These are phyloP conservation scores for Ophiocytium majus DNA, from an alignment of 352 stramenopile genomes.

Conservation along the genomic window DNA sequence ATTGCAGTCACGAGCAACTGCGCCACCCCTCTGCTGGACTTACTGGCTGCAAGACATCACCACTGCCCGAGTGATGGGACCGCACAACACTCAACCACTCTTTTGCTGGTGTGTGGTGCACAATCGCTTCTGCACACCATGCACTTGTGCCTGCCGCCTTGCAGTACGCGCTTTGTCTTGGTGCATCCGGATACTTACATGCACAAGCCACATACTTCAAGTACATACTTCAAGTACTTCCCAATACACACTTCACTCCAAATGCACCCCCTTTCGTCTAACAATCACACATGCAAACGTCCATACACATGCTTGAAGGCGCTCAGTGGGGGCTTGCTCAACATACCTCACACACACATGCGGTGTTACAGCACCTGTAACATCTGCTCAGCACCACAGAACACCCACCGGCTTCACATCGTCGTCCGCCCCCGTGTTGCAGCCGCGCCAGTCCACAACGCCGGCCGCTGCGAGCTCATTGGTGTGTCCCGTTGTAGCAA, in stretches of 20 bases:
- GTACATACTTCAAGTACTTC: too few relatives aligned
- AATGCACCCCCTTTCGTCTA: background rate
- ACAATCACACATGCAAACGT: constrained; percentile 32
- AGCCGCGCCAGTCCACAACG: constrained; percentile 43
- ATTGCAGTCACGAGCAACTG: too few relatives aligned
- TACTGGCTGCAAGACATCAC: too few relatives aligned
- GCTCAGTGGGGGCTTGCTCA: constrained; percentile 28
- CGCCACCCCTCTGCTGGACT: too few relatives aligned
- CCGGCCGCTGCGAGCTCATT: constrained; percentile 41
- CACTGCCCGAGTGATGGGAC: too few relatives aligned
- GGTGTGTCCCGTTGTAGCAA: background rate
- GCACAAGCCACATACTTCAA: too few relatives aligned
- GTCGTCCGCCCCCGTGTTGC: constrained; percentile 24
- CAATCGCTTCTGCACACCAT: too few relatives aligned
- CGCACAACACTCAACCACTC: too few relatives aligned
- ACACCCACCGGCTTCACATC: background rate
- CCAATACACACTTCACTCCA: background rate
- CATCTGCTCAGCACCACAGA: background rate
- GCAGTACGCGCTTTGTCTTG: too few relatives aligned
- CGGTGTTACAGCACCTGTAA: background rate
- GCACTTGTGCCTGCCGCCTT: too few relatives aligned
- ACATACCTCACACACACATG: background rate
- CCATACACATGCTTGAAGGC: constrained; percentile 30
- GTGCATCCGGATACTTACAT: too few relatives aligned
- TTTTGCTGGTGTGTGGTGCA: too few relatives aligned